phyloP scores from a whole-genome alignment of 306 rosid genomes.

The Medicago lupulina region DNA sequence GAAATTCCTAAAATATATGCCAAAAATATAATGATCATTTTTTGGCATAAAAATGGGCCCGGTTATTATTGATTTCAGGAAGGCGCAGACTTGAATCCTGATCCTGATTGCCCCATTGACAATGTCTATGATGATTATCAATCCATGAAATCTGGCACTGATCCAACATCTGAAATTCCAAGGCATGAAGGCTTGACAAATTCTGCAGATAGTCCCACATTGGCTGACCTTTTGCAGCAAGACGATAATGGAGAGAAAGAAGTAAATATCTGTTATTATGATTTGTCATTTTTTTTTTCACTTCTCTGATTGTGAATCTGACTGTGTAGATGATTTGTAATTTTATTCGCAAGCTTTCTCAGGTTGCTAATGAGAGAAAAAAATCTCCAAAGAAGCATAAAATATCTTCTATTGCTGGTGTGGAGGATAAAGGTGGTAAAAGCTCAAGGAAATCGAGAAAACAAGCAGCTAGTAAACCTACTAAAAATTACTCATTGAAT shows the following conservation, averaged over 20 bases:
- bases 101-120: conserved; percentile 42
- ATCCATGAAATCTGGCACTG: conserved; percentile 44
- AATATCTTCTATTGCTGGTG: conserved; percentile 39
- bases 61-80: conserved; percentile 55
- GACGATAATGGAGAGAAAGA: conserved; percentile 48
- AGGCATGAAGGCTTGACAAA: conserved; percentile 53
- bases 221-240: conserved; percentile 53
- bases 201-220: conserved; percentile 47
- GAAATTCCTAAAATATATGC: conserved; percentile 24
- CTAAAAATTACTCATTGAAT: conserved; percentile 47
- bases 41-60: conserved; percentile 11
- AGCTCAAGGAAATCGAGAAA: conserved; percentile 59
- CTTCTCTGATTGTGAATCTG: conserved; percentile 31
- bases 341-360: conserved; percentile 39
- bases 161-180: conserved; percentile 49
- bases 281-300: conserved; percentile 1
- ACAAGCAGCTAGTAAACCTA: conserved; percentile 46
- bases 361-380: conserved; percentile 49
- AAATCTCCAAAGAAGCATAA: conserved; percentile 44
- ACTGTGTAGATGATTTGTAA: background rate
- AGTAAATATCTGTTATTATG: conserved; percentile 44
- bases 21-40: conserved; percentile 22
- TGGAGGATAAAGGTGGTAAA: conserved; percentile 50
- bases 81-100: conserved; percentile 48
- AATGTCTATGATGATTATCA: conserved; percentile 50